A percentile compares a stretch with the other conserved stretches of the same genome.
Conservation (phyloP, 2,329 filamentous ascomycete genomes). For the Sphaceloma murrayae region DNA sequence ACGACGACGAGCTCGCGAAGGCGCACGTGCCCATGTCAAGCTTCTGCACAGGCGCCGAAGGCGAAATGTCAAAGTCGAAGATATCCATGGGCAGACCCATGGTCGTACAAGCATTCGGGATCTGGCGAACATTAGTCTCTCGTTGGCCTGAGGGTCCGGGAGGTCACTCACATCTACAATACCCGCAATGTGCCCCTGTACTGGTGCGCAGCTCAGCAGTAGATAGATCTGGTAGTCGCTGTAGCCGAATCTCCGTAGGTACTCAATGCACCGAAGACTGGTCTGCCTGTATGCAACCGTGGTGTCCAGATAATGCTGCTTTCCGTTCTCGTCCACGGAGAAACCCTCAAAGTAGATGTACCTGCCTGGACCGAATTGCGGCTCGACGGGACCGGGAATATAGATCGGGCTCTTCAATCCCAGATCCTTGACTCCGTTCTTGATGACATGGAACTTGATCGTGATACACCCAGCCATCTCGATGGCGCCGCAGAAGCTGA, state of each 20-base stretch:
- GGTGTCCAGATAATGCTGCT: slow-evolving; percentile 81
- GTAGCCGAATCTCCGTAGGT: slow-evolving; percentile 60
- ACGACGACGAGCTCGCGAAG: slow-evolving; percentile 38
- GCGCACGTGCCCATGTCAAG: slow-evolving; percentile 64
- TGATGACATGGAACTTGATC: slow-evolving; percentile 81
- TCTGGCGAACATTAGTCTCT: slow-evolving; percentile 30
- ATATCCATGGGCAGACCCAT: slow-evolving; percentile 85
- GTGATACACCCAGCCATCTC: slow-evolving; percentile 92
- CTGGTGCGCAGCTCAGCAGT: slow-evolving; percentile 71
- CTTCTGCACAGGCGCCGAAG: slow-evolving; percentile 51
- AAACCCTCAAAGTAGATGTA: slow-evolving; percentile 86
- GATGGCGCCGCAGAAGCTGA: slow-evolving; percentile 66
- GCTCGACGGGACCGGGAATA: slow-evolving; percentile 76
- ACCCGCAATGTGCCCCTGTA: slow-evolving; percentile 80
- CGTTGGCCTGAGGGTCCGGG: slow-evolving; percentile 17
- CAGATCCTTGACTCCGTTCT: slow-evolving; percentile 63
- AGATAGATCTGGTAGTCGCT: slow-evolving; percentile 74
- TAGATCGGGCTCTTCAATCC: slow-evolving; percentile 78
- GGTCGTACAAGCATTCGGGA: slow-evolving; percentile 85
- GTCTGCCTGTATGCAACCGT: slow-evolving; percentile 82
- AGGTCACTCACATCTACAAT: slow-evolving; percentile 56
- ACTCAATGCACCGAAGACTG: slow-evolving; percentile 67
- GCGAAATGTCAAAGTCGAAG: slow-evolving; percentile 85
- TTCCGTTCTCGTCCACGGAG: slow-evolving; percentile 76
- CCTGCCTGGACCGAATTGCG: slow-evolving; percentile 72